A percentile compares a stretch with the other conserved stretches of the same genome.
Evolutionary conservation across 495 filamentous ascomycete species (phyloP).

Genomic region (Xylaria longipes): DNA sequence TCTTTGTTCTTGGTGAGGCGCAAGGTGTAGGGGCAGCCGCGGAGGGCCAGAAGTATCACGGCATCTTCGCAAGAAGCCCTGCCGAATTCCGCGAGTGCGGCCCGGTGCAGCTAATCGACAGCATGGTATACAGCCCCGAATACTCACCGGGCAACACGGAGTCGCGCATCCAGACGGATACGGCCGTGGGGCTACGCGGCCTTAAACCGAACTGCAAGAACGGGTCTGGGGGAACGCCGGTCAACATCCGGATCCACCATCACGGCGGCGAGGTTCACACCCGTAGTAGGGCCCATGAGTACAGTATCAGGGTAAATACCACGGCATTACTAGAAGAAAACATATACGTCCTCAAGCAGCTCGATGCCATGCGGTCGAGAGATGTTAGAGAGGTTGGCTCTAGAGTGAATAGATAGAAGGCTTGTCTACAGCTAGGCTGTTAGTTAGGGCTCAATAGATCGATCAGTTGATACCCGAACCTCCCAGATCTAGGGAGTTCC

Average conservation of each 20-base stretch:
- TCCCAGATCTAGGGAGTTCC: too few species aligned
- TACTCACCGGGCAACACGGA: background rate
- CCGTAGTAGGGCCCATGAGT: background rate
- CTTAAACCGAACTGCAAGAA: constrained; percentile 1
- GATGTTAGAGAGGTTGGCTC: too few species aligned
- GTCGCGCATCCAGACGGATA: background rate
- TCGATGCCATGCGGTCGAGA: background rate
- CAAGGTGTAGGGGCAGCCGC: too few species aligned
- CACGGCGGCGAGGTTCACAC: constrained; percentile 1
- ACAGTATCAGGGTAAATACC: background rate
- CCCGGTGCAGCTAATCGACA: background rate
- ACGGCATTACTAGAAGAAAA: background rate
- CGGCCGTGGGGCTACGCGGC: background rate
- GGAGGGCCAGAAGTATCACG: constrained; percentile 14
- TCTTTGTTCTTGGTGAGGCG: too few species aligned
- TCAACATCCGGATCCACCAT: background rate
- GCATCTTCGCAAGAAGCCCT: constrained; percentile 27
- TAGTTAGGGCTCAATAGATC: too few species aligned
- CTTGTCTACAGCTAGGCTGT: too few species aligned
- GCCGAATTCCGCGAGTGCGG: constrained; percentile 21
- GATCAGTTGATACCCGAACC: too few species aligned
- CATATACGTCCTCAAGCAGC: constrained; percentile 4
- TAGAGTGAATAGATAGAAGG: too few species aligned
- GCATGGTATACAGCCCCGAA: constrained; percentile 9
- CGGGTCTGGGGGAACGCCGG: background rate